Conservation (phyloP, 208 protist species). For the Crithidia thermophila region DNA sequence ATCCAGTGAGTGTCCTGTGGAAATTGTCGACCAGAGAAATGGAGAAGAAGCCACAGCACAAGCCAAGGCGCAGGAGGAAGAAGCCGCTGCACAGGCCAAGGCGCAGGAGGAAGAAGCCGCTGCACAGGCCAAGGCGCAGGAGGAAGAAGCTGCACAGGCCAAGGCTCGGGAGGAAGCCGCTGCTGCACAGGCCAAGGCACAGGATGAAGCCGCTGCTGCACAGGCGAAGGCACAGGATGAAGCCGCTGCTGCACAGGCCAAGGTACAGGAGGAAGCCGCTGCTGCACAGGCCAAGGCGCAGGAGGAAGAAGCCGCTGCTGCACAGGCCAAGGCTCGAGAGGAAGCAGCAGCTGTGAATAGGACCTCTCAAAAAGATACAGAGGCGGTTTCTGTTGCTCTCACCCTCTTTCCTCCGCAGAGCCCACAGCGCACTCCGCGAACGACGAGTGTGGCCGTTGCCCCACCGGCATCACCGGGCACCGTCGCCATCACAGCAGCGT, state of each 20-base stretch:
- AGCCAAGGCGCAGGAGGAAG: not conserved
- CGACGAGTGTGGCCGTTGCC: not conserved
- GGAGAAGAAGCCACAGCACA: not conserved
- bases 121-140: not conserved
- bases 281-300: not conserved
- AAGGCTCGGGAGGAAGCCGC: not conserved
- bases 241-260: not conserved
- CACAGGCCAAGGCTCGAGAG: not conserved
- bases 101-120: constrained; percentile 3
- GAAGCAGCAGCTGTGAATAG: not conserved
- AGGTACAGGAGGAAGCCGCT: constrained; percentile 1
- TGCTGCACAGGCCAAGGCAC: not conserved
- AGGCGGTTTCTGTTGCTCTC: too few relatives aligned
- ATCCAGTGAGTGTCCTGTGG: too few relatives aligned
- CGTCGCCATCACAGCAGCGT: not conserved
- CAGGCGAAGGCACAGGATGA: not conserved
- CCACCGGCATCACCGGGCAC: too few relatives aligned
- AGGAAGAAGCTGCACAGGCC: constrained; percentile 4
- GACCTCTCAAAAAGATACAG: not conserved
- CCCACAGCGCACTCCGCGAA: too few relatives aligned
- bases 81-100: constrained; percentile 3
- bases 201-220: constrained; percentile 1
- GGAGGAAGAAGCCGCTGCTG: not conserved
- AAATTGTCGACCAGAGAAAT: too few relatives aligned
- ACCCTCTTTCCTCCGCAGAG: constrained; percentile 5